A percentile compares a stretch with the other conserved stretches of the same genome.
Evolutionary conservation across 2,329 filamentous ascomycete genomes (phyloP).

Genomic region (Diaporthe citriasiana): DNA sequence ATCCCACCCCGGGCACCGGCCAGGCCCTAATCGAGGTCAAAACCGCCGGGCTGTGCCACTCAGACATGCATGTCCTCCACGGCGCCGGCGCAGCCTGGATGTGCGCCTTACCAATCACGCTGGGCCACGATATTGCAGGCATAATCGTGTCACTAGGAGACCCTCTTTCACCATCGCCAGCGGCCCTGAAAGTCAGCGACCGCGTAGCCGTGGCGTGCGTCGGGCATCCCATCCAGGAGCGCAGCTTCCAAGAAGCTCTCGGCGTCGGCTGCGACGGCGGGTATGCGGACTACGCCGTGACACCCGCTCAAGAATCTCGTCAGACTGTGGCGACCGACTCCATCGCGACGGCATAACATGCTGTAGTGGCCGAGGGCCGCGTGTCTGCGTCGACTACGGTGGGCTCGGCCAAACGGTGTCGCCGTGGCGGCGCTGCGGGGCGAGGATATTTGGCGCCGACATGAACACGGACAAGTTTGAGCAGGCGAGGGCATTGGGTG

Average conservation of each 20-base stretch:
- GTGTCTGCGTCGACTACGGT: not conserved
- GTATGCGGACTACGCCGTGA: not conserved
- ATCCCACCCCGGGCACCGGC: constrained; percentile 26
- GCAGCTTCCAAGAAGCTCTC: constrained; percentile 9
- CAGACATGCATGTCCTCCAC: constrained; percentile 36
- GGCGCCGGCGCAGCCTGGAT: constrained; percentile 13
- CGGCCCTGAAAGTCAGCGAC: not conserved
- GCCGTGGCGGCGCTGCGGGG: constrained; percentile 9
- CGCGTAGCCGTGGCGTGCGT: constrained; percentile 2
- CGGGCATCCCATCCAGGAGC: not conserved
- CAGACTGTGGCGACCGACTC: constrained; percentile 6
- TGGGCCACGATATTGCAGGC: constrained; percentile 8
- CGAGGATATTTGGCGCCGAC: not conserved
- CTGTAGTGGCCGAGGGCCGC: not conserved
- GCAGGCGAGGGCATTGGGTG: not conserved
- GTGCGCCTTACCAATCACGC: not conserved
- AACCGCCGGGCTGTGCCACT: constrained; percentile 42
- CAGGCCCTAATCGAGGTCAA: constrained; percentile 39
- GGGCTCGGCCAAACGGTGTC: not conserved
- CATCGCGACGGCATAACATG: not conserved
- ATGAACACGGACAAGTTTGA: constrained; percentile 1
- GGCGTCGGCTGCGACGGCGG: constrained; percentile 12
- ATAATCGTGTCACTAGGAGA: not conserved
- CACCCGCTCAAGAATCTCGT: constrained; percentile 9
- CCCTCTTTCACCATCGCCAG: not conserved